These are phyloP conservation scores for Metschnikowia drakensbergensis DNA, from an alignment of 805 yeast genomes.

Conservation along the genomic window DNA sequence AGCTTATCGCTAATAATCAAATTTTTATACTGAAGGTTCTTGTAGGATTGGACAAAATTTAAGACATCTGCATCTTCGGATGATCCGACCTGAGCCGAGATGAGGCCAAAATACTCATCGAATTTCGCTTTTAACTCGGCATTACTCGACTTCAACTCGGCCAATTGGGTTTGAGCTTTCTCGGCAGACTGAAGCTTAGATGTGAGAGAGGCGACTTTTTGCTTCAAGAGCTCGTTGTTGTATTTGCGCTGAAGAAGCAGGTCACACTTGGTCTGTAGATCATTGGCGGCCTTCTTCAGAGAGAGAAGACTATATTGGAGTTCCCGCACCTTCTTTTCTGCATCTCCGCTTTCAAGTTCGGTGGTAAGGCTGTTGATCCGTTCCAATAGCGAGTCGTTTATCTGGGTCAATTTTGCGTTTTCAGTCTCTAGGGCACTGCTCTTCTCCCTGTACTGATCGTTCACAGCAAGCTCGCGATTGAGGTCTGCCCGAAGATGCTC, in stretches of 20 bases:
- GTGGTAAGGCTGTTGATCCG: conserved; percentile 23
- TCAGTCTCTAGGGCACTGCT: conserved; percentile 26
- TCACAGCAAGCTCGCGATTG: conserved; percentile 29
- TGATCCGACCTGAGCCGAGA: conserved; percentile 29
- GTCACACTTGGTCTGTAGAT: conserved; percentile 51
- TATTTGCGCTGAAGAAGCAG: conserved; percentile 46
- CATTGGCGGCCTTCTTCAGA: conserved; percentile 46
- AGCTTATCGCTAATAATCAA: conserved; percentile 37
- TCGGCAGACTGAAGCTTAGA: conserved; percentile 38
- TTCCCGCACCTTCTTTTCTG: conserved; percentile 27
- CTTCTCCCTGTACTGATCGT: conserved; percentile 39
- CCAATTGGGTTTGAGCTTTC: conserved; percentile 40
- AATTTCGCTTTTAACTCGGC: conserved; percentile 45
- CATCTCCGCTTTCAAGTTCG: conserved; percentile 9
- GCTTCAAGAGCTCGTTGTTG: conserved; percentile 50
- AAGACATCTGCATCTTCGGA: conserved; percentile 11
- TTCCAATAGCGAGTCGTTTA: conserved; percentile 30
- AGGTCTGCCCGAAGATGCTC: conserved; percentile 36
- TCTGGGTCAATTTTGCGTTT: conserved; percentile 24
- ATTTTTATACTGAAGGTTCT: conserved; percentile 28
- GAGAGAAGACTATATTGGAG: conserved; percentile 17
- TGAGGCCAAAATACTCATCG: conserved; percentile 44
- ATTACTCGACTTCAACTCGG: conserved; percentile 49
- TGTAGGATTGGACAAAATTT: conserved; percentile 34
- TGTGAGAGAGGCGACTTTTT: conserved; percentile 46